These are phyloP conservation scores for Phytophthora chlamydospora DNA, from an alignment of 352 stramenopile species.

Conservation along the genomic window DNA sequence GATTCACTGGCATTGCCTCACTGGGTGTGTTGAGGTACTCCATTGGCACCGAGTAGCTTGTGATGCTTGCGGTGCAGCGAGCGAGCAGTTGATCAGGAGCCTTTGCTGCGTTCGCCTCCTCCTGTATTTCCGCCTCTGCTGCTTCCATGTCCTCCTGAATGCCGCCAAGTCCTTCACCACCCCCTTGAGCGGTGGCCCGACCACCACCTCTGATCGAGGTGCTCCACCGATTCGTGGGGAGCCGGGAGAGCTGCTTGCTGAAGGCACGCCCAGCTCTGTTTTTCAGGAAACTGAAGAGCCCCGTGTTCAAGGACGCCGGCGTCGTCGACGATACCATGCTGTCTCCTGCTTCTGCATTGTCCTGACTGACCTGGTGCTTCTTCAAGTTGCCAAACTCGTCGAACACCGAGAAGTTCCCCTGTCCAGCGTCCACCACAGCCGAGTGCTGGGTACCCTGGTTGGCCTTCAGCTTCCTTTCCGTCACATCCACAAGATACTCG, in stretches of 20 bases:
- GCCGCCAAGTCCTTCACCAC: constrained; percentile 30
- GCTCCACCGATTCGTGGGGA: constrained; percentile 39
- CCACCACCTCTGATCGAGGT: constrained; percentile 17
- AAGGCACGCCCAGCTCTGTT: constrained; percentile 68
- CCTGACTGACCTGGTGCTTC: constrained; percentile 38
- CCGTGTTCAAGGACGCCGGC: constrained; percentile 54
- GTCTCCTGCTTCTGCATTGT: constrained; percentile 3
- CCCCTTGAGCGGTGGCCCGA: constrained; percentile 13
- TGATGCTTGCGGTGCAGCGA: constrained; percentile 56
- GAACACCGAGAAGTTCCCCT: constrained; percentile 71
- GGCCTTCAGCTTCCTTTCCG: constrained; percentile 63
- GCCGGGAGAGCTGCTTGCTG: constrained; percentile 67
- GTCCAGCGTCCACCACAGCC: constrained; percentile 59
- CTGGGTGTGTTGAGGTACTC: constrained; percentile 57
- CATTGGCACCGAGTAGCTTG: constrained; percentile 56
- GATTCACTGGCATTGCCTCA: constrained; percentile 67
- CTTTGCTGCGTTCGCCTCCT: constrained; percentile 24
- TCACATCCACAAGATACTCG: constrained; percentile 75
- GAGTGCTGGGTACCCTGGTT: constrained; percentile 45
- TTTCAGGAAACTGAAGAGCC: constrained; percentile 81
- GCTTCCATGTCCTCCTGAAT: constrained; percentile 58
- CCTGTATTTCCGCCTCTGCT: constrained; percentile 34
- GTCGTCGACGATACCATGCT: constrained; percentile 10
- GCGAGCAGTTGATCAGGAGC: constrained; percentile 56
- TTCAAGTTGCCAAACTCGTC: constrained; percentile 87